These are phyloP conservation scores for Simplicillium sp. DNA, from an alignment of 2,329 filamentous ascomycete species.

Conservation along the genomic window DNA sequence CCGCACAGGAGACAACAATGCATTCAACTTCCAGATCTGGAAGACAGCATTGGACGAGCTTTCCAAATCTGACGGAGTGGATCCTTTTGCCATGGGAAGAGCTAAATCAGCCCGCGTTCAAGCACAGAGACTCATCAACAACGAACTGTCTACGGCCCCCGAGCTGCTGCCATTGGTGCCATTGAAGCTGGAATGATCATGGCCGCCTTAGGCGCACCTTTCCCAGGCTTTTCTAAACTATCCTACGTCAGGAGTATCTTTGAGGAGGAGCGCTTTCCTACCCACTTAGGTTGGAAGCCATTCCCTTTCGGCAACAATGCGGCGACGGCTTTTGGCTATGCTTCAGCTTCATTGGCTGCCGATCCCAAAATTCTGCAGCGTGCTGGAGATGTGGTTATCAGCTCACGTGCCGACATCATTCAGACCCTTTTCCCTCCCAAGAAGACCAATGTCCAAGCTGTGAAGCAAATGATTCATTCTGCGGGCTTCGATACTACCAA, in stretches of 20 bases:
- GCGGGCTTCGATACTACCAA: too few species aligned
- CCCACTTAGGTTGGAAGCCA: not conserved
- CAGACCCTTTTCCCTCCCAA: too few species aligned
- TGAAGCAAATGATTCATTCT: too few species aligned
- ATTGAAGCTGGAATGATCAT: not conserved
- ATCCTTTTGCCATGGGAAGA: not conserved
- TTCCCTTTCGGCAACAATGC: not conserved
- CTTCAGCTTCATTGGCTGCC: not conserved
- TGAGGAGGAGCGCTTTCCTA: not conserved
- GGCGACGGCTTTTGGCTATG: not conserved
- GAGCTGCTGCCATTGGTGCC: not conserved
- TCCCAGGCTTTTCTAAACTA: not conserved
- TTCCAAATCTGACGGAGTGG: not conserved
- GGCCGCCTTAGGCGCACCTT: not conserved
- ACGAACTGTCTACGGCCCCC: not conserved
- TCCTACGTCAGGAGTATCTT: not conserved
- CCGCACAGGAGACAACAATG: not conserved
- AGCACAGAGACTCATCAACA: not conserved
- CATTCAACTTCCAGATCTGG: not conserved
- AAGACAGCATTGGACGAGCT: not conserved
- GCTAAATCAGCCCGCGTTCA: not conserved
- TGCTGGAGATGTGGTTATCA: not conserved
- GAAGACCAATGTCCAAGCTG: too few species aligned
- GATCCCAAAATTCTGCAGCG: not conserved
- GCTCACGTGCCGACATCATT: not conserved